Base-by-base conservation (phyloP, 352 stramenopile genomes). In the Pythium dissotocum region DNA sequence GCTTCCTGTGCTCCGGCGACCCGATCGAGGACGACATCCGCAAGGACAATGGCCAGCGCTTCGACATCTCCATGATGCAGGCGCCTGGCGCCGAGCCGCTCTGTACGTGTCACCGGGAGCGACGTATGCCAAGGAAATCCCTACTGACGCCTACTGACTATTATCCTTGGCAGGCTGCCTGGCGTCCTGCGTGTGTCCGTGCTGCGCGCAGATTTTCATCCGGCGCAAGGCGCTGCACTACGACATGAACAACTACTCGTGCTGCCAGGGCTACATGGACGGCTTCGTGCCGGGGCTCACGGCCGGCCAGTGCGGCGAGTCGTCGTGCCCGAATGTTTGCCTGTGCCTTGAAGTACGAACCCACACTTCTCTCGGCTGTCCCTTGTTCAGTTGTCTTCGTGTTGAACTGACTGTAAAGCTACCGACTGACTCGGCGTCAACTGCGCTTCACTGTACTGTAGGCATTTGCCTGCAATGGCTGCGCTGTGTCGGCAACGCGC, bases 231-330 rank as follows among this genome's bases (percentile, higher is more conserved):
- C 82, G 36, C 77, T 98, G 8, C 94, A 97, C 72, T 83, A 86
- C 26, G 93, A 97, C 66, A 98, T 97, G 94, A 81, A 66, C 56
- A 96, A 98, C 53, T 98, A 98, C 77, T 80, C 73, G 53, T 98
- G 92, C 76, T 98, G 93, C 73, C 93, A 98, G 76, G 89, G 91
- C 10, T 97, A 97, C 75, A 96, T 98, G 77, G 89, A 95, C 54
- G 83, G 85, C 62, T 81, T 95, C 26, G 91, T 96, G 63, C 95
- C 87, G 42, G 97, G 93, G 71, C 61, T 89, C 36, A 78, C 91
- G 63, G 87, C 91, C 2, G 94, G 94, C 4, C 70, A 88, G 13
- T 90, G 93, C 61, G 87, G 93, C 40, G 94, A 98, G 73, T 75
- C 80, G 12, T 85, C 71, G 26, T 98, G 91, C 64, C 94, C 94